Evolutionary conservation across 345 rosid species (phyloP).

Genomic region (Melaleuca alternifolia): DNA sequence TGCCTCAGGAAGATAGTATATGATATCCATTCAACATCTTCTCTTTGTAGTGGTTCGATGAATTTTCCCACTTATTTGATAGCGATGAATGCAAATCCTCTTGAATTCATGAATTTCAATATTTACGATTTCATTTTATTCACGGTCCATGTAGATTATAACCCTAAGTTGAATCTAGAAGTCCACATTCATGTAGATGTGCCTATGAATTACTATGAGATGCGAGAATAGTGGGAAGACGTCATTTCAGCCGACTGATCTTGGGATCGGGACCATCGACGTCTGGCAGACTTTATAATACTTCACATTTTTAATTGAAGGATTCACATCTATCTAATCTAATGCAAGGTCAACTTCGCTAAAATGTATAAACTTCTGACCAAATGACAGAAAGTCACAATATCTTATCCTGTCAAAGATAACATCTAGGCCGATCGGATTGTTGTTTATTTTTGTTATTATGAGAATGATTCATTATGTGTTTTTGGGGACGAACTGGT

Average conservation of each 20-base stretch:
- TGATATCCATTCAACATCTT: background rate
- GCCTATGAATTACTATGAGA: background rate
- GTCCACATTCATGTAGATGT: background rate
- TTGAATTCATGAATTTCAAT: background rate
- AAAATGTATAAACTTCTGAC: background rate
- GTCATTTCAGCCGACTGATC: background rate
- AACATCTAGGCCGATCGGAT: background rate
- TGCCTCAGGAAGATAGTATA: background rate
- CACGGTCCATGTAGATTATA: background rate
- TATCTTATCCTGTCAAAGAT: background rate
- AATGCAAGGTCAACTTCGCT: background rate
- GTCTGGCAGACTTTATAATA: background rate
- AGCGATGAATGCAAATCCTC: background rate
- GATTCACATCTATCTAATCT: background rate
- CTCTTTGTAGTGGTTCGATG: background rate
- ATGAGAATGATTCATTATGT: background rate
- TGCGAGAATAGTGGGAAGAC: background rate
- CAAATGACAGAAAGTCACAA: background rate
- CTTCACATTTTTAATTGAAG: background rate
- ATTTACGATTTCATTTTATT: too few species aligned
- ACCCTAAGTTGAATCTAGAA: background rate
- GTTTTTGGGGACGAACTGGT: background rate
- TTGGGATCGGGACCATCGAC: background rate
- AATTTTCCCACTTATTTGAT: background rate
- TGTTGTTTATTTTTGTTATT: background rate